phyloP scores from a whole-genome alignment of 257 asterid species.

The Ocimum tenuiflorum region DNA sequence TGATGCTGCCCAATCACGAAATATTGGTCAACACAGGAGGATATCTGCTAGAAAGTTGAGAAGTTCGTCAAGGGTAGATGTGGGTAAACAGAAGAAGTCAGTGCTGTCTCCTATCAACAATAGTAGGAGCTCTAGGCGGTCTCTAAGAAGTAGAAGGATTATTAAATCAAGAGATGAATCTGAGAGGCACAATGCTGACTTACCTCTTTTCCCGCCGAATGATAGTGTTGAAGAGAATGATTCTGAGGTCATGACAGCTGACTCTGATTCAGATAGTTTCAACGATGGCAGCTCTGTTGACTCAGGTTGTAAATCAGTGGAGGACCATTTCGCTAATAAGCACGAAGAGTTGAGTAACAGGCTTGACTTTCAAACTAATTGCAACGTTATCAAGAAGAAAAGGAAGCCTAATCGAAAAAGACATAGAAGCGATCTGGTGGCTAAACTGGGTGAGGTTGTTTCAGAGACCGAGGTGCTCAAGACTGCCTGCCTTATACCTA shows the following conservation, averaged over 20 bases:
- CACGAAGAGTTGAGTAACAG: slow-evolving; percentile 50
- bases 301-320: slow-evolving; percentile 39
- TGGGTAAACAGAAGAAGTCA: slow-evolving; percentile 29
- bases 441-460: slow-evolving; percentile 31
- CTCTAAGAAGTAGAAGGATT: slow-evolving; percentile 52
- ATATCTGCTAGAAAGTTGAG: slow-evolving; percentile 48
- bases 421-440: slow-evolving; percentile 32
- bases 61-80: slow-evolving; percentile 50
- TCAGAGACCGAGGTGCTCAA: slow-evolving; percentile 37
- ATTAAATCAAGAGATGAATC: slow-evolving; percentile 52
- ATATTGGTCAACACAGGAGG: slow-evolving; percentile 32
- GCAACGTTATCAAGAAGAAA: slow-evolving; percentile 54
- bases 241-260: slow-evolving; percentile 53
- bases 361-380: slow-evolving; percentile 55
- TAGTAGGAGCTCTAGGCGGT: slow-evolving; percentile 33
- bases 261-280: slow-evolving; percentile 52
- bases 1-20: slow-evolving; percentile 35
- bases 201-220: slow-evolving; percentile 48
- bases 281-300: slow-evolving; percentile 56
- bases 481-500: slow-evolving; percentile 30
- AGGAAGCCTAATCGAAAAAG: slow-evolving; percentile 72
- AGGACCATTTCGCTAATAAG: no score
- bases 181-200: slow-evolving; percentile 37
- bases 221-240: slow-evolving; percentile 53
- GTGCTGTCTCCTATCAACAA: slow-evolving; percentile 23